Base-by-base conservation (phyloP, 75 land plant genomes). In the Isoetes taiwanensis region DNA sequence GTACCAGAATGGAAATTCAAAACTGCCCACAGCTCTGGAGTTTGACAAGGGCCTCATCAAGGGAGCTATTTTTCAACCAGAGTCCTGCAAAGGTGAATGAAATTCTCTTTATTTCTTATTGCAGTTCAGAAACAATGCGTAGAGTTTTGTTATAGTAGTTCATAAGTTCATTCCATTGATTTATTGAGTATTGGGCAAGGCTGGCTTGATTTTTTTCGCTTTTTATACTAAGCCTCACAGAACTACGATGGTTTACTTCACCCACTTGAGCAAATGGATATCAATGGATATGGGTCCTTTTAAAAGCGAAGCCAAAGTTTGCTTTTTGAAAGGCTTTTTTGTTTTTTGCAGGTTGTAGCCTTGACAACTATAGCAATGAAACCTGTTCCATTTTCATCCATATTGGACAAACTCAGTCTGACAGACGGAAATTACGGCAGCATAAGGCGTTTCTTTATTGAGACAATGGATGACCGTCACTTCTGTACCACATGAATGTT, bases 401-500 rank as follows among this genome's bases (percentile, higher is more conserved):
- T 79, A 27, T 72, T 86, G 87, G 88, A 83, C 71, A 80, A 68
- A 55, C 58, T 86, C 5, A 77, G 75, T 0, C 54, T 86, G 2
- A 65, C 93, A 2, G 29, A 61, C 1, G 84, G 80, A 35, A 80
- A 82, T 12, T 83, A 83, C 54, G 93, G 93, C n/a, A 56, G 57
- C n/a, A 77, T 69, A 3, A 68, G 77, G n/a, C 71, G 93, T 0
- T 86, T 66, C 60, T 86, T 46, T 62, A 71, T 86, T 26, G 78
- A 84, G 67, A 86, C 93, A 28, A 57, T 73, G 24, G 93, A 86
- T 9, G 93, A 86, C 39, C 74, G n/a, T n/a, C n/a, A n/a, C n/a
- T n/a, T n/a, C n/a, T n/a, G n/a, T n/a, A n/a, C n/a, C n/a, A n/a
- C n/a, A n/a, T n/a, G n/a, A n/a, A n/a, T n/a, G n/a, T n/a, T n/a